Conservation (phyloP, 441 rosid species). For the Eutrema salsugineum region DNA sequence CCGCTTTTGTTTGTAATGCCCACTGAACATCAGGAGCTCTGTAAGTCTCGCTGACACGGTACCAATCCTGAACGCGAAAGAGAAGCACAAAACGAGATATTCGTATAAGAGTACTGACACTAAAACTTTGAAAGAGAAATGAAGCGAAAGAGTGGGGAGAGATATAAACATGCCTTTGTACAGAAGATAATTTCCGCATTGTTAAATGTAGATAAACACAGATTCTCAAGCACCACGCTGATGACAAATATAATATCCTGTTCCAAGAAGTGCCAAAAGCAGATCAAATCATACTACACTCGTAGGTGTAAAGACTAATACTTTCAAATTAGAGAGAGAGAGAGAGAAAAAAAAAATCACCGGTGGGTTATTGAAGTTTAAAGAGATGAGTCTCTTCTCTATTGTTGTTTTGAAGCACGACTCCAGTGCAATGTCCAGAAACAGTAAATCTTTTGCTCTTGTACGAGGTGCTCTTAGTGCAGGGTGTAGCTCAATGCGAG, state of each 20-base stretch:
- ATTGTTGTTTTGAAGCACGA: conserved; percentile 63
- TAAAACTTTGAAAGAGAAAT: conserved; percentile 19
- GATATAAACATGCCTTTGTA: conserved; percentile 51
- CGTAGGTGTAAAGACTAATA: not conserved
- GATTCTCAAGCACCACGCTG: conserved; percentile 63
- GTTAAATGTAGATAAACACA: conserved; percentile 63
- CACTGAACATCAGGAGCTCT: conserved; percentile 57
- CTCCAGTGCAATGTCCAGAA: conserved; percentile 67
- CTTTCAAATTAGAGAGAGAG: not conserved
- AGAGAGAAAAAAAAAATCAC: conserved; percentile 26
- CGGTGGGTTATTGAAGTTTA: conserved; percentile 44
- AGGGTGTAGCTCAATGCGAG: conserved; percentile 59
- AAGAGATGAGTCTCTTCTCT: conserved; percentile 61
- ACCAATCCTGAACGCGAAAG: conserved; percentile 54
- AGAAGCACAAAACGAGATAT: conserved; percentile 11
- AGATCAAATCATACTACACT: not conserved
- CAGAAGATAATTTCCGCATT: conserved; percentile 74
- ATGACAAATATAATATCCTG: conserved; percentile 66
- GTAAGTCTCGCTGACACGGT: conserved; percentile 45
- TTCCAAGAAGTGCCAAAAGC: conserved; percentile 9
- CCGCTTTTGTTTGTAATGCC: conserved; percentile 79
- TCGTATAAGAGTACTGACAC: conserved; percentile 7
- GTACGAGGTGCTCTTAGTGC: conserved; percentile 42
- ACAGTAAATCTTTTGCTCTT: conserved; percentile 54
- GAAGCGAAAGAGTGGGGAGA: conserved; percentile 1